A percentile compares a stretch with the other conserved stretches of the same genome.
These are phyloP conservation scores for Russula dissimulans DNA, from an alignment of 768 basidiomycete genomes.

Conservation along the genomic window DNA sequence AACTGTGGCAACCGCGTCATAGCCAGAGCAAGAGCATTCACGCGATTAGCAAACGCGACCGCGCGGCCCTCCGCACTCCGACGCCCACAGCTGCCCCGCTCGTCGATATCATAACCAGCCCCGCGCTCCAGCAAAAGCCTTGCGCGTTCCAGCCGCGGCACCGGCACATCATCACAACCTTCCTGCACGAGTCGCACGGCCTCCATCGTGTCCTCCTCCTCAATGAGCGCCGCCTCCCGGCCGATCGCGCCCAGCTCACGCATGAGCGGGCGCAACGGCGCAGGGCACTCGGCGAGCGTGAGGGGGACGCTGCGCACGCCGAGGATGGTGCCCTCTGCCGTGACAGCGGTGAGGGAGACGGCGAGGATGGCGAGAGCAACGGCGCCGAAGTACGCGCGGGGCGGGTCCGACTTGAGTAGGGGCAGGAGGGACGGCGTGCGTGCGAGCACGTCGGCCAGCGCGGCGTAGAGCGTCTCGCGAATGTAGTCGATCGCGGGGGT, in stretches of 20 bases:
- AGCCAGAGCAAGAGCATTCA: slow-evolving; percentile 63
- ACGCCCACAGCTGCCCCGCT: slow-evolving; percentile 25
- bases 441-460: slow-evolving; percentile 62
- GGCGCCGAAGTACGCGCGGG: slow-evolving; percentile 71
- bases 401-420: slow-evolving; percentile 52
- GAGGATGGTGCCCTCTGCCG: slow-evolving; percentile 38
- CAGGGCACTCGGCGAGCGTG: slow-evolving; percentile 52
- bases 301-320: slow-evolving; percentile 46
- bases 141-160: slow-evolving; percentile 52
- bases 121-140: slow-evolving; percentile 48
- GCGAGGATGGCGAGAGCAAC: slow-evolving; percentile 67
- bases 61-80: slow-evolving; percentile 55
- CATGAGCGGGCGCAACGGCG: slow-evolving; percentile 61
- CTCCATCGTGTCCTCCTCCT: slow-evolving; percentile 42
- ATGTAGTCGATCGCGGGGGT: slow-evolving; percentile 66
- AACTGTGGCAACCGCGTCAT: slow-evolving; percentile 68
- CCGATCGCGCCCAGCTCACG: slow-evolving; percentile 50
- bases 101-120: slow-evolving; percentile 35
- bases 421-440: slow-evolving; percentile 42
- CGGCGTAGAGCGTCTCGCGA: slow-evolving; percentile 80
- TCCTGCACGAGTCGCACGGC: slow-evolving; percentile 38
- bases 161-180: slow-evolving; percentile 28
- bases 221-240: slow-evolving; percentile 37
- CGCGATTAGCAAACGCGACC: slow-evolving; percentile 64
- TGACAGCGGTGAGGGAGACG: slow-evolving; percentile 40